Conservation (phyloP, 2,329 filamentous ascomycete genomes). For the Penicillium sp. region DNA sequence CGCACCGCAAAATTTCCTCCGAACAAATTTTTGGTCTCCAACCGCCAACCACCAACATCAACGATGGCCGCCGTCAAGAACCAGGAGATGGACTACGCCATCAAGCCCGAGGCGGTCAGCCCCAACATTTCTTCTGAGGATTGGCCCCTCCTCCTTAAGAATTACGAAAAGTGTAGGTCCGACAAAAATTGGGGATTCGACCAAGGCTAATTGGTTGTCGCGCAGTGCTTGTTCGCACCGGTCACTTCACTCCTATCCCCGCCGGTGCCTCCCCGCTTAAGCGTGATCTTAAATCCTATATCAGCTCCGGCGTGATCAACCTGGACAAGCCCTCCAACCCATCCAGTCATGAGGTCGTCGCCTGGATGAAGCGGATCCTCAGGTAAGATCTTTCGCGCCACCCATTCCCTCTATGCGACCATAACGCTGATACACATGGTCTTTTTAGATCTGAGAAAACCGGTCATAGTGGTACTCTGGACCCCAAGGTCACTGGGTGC, state of each 20-base stretch:
- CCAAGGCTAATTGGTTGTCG: constrained; percentile 11
- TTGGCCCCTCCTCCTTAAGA: constrained; percentile 92
- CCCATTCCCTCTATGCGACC: background rate
- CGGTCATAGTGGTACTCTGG: constrained; percentile 94
- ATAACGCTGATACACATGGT: constrained; percentile 14
- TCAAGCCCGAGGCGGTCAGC: constrained; percentile 82
- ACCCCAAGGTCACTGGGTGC: constrained; percentile 96
- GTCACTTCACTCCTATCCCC: constrained; percentile 94
- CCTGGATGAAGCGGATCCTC: constrained; percentile 97
- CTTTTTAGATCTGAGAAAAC: constrained; percentile 76
- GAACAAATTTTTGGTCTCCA: constrained; percentile 20
- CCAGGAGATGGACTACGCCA: constrained; percentile 68
- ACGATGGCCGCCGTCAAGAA: constrained; percentile 47
- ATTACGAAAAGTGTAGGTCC: constrained; percentile 76
- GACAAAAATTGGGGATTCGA: background rate
- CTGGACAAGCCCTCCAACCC: constrained; percentile 96
- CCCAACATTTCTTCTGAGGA: constrained; percentile 76
- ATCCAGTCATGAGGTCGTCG: constrained; percentile 96
- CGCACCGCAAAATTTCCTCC: constrained; percentile 28
- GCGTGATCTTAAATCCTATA: constrained; percentile 93
- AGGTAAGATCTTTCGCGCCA: constrained; percentile 50
- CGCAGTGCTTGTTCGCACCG: constrained; percentile 76
- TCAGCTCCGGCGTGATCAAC: constrained; percentile 97
- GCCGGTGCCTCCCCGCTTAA: constrained; percentile 85
- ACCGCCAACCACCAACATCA: constrained; percentile 18